Base-by-base conservation (phyloP, 2,329 filamentous ascomycete species). In the Penicillium sp. region DNA sequence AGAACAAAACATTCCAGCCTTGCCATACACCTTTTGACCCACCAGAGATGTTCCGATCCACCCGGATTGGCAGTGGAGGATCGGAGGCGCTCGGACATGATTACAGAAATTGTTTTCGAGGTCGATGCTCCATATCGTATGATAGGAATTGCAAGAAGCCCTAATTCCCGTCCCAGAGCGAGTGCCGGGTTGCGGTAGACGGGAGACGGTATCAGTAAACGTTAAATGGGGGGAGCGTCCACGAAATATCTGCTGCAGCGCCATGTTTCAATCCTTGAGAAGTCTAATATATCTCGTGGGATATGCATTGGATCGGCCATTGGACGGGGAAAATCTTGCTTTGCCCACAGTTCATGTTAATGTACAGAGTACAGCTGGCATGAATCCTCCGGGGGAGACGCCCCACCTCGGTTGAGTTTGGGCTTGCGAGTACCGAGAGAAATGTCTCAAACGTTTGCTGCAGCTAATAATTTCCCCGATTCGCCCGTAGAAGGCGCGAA, bases 21-120 rank as follows among this genome's bases (percentile, higher is more conserved):
- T 27, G 23, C 37, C 23, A 41, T 41, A 18, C 7, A 20, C 4
- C 15, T 27, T 41, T 29, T 29, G 39, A 42, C 17, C 42, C 34
- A 46, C 49, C 21, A 13, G 24, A 20, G 18, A 36, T 37, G 32
- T 44, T 37, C 46, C 51, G 51, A 53, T 41, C 37, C 29, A 43
- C 46, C 41, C 41, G 34, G 46, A 42, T 53, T 50, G 26, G 46
- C 46, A 48, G 29, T 43, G 37, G 39, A 40, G 46, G 46, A 34
- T 46, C 40, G 7, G 36, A 42, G 37, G 24, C 49, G 43, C 49
- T 52, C 33, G 37, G 49, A 43, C 49, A 20, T 21, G 24, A 26
- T 10, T 27, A 42, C n/a, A 12, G 20, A 5, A 20, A 29, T 8
- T 6, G 20, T 12, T 20, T 13, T 9, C 39, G 39, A 42, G 39